Evolutionary conservation across 2,329 filamentous ascomycete species (phyloP), one percentile per base, ranked within the genome.

Genomic region (Fusarium piperis): DNA sequence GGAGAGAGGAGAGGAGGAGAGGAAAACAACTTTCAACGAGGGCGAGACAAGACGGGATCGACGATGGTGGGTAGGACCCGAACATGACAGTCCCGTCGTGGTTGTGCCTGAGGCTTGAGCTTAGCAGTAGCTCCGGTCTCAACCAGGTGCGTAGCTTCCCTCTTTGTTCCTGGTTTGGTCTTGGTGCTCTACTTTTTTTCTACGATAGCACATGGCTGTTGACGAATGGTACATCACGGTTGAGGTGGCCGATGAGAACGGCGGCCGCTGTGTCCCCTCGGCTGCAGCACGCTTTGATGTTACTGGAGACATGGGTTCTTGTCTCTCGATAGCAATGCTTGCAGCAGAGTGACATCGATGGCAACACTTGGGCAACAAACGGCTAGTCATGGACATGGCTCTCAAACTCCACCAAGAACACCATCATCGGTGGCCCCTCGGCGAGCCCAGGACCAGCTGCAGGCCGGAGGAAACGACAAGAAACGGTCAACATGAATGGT

Each of bases 1-100:
- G 33, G 59, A 60, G 41, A 55, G 51, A 66, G 38, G 53, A 57
- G 62, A 70, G 65, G 65, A 65, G 59, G 59, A 61, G 51, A 68
- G 64, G 70, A 71, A 72, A 51, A 70, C 57, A 63, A 35, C 53
- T 63, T 63, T 55, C 48, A 53, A 48, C 38, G 51, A 62, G 46
- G 55, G 68, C 70, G 59, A 76, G 69, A 70, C 65, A 75, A 59
- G 44, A 51, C 44, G 44, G 44, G 61, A 67, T 68, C 67, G 71
- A 74, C 68, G 74, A 76, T 73, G 64, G 74, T 74, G 71, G 69
- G 73, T 75, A 74, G 68, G 74, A 74, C 67, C 70, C 53, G 30
- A 73, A 68, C 55, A 61, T 62, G 64, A 68, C 71, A 73, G 67
- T 72, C 20, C 39, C 20, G 39, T 44, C 63, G 52, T 57, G 70